Conservation (phyloP, 2,329 filamentous ascomycete genomes). For the Diplodia mutila region DNA sequence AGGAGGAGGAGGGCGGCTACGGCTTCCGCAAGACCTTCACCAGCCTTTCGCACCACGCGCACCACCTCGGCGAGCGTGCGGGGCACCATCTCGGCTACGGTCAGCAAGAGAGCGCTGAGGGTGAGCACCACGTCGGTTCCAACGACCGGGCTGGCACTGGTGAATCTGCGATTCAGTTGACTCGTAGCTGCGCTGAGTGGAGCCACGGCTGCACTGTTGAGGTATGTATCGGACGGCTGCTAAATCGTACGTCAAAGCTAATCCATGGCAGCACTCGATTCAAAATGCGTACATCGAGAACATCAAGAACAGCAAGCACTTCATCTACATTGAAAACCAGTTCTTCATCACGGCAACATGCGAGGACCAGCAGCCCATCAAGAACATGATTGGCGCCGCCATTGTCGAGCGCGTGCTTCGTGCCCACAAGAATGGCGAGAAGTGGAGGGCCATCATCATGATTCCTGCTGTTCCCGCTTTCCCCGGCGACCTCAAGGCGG, state of each 20-base stretch:
- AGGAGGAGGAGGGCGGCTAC: constrained; percentile 35
- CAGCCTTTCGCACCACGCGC: constrained; percentile 22
- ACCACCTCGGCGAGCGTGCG: constrained; percentile 27
- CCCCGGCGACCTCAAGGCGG: constrained; percentile 74
- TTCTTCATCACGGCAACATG: constrained; percentile 86
- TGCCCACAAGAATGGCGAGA: constrained; percentile 66
- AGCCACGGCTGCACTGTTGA: constrained; percentile 63
- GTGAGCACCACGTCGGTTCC: constrained; percentile 31
- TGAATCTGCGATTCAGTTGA: constrained; percentile 41
- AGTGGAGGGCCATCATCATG: constrained; percentile 74
- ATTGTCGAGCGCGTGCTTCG: constrained; percentile 78
- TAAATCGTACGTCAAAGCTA: constrained; percentile 12
- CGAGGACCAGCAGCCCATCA: constrained; percentile 70
- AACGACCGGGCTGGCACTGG: constrained; percentile 28
- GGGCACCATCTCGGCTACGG: constrained; percentile 34
- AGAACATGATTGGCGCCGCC: constrained; percentile 76
- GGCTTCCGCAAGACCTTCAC: constrained; percentile 31
- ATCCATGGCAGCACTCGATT: constrained; percentile 68
- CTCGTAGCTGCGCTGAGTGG: constrained; percentile 56
- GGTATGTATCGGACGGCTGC: constrained; percentile 35
- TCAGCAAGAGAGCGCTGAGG: constrained; percentile 30
- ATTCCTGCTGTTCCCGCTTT: constrained; percentile 84
- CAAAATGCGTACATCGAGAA: constrained; percentile 79
- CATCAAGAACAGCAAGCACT: constrained; percentile 70
- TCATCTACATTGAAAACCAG: constrained; percentile 81